Conservation (phyloP, 2,329 filamentous ascomycete species). For the Colletotrichum camelliae region DNA sequence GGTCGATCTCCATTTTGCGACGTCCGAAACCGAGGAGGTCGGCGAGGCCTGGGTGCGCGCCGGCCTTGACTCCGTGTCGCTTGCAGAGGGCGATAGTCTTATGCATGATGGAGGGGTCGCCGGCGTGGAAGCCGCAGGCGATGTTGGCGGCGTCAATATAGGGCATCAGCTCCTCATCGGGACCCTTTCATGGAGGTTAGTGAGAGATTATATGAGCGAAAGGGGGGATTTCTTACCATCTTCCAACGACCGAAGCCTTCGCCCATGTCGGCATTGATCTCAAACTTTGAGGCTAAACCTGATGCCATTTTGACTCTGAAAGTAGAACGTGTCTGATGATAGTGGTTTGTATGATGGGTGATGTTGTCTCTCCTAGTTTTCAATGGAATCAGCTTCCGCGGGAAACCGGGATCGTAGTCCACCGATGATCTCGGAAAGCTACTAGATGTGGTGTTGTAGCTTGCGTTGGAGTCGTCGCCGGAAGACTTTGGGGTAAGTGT, state of each 20-base stretch:
- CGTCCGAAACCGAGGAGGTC: slow-evolving; percentile 70
- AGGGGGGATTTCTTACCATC: slow-evolving; percentile 26
- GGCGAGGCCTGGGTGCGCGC: slow-evolving; percentile 69
- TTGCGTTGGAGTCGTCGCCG: background rate
- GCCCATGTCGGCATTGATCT: slow-evolving; percentile 58
- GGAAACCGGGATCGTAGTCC: background rate
- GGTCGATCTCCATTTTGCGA: slow-evolving; percentile 63
- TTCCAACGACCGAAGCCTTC: slow-evolving; percentile 54
- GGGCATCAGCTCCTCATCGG: slow-evolving; percentile 52
- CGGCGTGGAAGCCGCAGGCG: slow-evolving; percentile 65
- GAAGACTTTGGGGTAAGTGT: background rate
- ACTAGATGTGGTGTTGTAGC: background rate
- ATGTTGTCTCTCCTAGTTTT: background rate
- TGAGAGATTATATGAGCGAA: background rate
- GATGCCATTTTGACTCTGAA: background rate
- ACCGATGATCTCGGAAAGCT: background rate
- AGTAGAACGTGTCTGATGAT: background rate
- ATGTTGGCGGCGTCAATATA: slow-evolving; percentile 68
- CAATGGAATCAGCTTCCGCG: background rate
- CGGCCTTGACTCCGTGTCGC: slow-evolving; percentile 58
- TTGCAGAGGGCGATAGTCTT: slow-evolving; percentile 65
- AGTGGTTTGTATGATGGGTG: background rate
- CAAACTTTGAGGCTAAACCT: background rate
- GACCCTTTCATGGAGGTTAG: background rate
- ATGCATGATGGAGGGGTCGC: slow-evolving; percentile 69